Evolutionary conservation across 495 filamentous ascomycete genomes (phyloP), one percentile per base, ranked within the genome.

Genomic region (Penicillium lividum): DNA sequence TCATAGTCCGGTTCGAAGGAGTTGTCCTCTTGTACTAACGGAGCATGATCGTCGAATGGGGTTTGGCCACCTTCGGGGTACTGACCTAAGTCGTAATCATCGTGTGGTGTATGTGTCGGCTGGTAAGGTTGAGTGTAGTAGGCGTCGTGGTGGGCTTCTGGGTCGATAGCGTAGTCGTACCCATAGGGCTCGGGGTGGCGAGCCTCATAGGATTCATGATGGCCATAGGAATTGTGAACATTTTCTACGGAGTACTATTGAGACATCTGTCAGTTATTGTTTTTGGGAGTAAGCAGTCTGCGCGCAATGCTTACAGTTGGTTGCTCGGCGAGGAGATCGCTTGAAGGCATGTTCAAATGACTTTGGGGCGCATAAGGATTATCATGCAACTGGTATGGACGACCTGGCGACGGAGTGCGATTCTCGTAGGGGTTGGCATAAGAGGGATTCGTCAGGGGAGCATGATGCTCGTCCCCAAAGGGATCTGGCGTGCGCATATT

Each of bases 51-150:
- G 27, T 89, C 85, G 36, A 81, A 85, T 33, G 77, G 76, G n/a
- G 71, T 66, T 5, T 79, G 75, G 16, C 78, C 74, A 29, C 73
- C 72, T 22, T 76, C 74, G 5, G 78, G 76, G 51, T 84, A 80
- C n/a, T 81, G 76, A 4, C 73, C 73, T 18, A 82, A 71, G 44
- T 81, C 82, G 61, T 84, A 84, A 51, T 81, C 81, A 16, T 88
- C 86, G 40, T 83, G 78, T 0, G 83, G 80, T 4, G 70, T 68
- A 25, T 64, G 68, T 18, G 73, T 54, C 8, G 90, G 89, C 58
- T 91, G 79, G 71, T 96, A 94, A 5, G 90, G 89, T 65, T 85
- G 87, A 53, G 86, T 88, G 67, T 89, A 94, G 74, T 96, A 95
- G 44, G 86, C 83, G 71, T 96, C 90, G 64, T 93, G 90, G 62